Percentiles rank a stretch among this genome's conserved stretches.
Evolutionary conservation across 352 stramenopile species (phyloP).

Genomic region (Phytophthora rubi): DNA sequence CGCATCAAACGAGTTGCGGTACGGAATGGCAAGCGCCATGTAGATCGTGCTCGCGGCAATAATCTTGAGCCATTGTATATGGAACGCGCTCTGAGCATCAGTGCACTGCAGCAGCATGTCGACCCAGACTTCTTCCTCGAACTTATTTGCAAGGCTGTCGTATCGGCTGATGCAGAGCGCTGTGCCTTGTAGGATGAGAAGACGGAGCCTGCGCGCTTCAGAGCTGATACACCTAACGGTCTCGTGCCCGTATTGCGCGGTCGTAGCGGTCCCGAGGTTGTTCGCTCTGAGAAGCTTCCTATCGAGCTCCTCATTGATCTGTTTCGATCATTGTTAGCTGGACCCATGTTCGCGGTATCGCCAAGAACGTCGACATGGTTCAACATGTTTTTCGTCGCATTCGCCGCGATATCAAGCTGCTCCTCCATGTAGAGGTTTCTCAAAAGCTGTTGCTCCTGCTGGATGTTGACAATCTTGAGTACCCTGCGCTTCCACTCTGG

Average conservation of each 20-base stretch:
- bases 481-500: conserved; percentile 71
- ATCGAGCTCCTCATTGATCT: conserved; percentile 11
- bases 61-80: conserved; percentile 46
- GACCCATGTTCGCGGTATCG: background rate
- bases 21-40: conserved; percentile 52
- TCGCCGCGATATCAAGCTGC: conserved; percentile 46
- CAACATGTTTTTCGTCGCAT: conserved; percentile 16
- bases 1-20: conserved; percentile 51
- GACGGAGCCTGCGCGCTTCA: conserved; percentile 20
- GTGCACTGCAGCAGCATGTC: conserved; percentile 53
- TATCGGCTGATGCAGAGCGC: conserved; percentile 24
- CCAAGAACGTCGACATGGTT: conserved; percentile 25
- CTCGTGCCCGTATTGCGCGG: background rate
- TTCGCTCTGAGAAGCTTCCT: conserved; percentile 15
- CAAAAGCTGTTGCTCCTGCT: conserved; percentile 57
- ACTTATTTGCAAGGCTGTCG: background rate
- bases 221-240: conserved; percentile 5
- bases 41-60: conserved; percentile 41
- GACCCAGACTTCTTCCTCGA: conserved; percentile 45
- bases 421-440: conserved; percentile 68
- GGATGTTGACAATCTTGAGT: conserved; percentile 60
- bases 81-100: conserved; percentile 50
- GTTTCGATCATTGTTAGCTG: background rate
- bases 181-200: conserved; percentile 41
- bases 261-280: background rate